These are phyloP conservation scores for Pyrenophora seminiperda DNA, from an alignment of 2,329 filamentous ascomycete genomes.

Conservation along the genomic window DNA sequence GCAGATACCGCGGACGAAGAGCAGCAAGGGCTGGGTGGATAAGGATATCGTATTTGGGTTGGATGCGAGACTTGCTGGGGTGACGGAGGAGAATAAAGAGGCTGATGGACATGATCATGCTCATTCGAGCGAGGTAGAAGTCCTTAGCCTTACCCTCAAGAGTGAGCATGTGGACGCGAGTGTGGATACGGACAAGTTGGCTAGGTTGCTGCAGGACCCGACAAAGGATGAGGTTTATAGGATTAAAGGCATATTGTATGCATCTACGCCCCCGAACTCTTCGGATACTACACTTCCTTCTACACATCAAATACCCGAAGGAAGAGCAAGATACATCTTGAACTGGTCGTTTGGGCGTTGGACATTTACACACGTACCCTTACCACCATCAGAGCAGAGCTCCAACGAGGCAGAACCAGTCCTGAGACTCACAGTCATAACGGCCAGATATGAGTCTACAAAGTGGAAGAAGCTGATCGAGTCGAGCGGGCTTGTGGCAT, in stretches of 20 bases:
- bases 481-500: conserved; percentile 53
- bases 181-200: conserved; percentile 62
- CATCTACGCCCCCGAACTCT: conserved; percentile 53
- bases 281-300: conserved; percentile 47
- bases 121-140: conserved; percentile 87
- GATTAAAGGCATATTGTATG: conserved; percentile 75
- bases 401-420: conserved; percentile 56
- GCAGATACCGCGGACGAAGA: conserved; percentile 79
- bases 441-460: conserved; percentile 72
- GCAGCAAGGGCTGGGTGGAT: conserved; percentile 76
- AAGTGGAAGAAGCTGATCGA: conserved; percentile 80
- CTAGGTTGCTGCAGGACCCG: conserved; percentile 67
- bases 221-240: conserved; percentile 95
- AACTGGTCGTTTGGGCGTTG: conserved; percentile 98
- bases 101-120: conserved; percentile 56
- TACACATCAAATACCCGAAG: conserved; percentile 43
- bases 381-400: conserved; percentile 42
- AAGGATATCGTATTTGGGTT: conserved; percentile 84
- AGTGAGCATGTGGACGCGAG: conserved; percentile 58
- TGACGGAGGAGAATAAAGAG: conserved; percentile 49
- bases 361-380: conserved; percentile 74
- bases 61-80: conserved; percentile 75
- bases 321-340: conserved; percentile 73
- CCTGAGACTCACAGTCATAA: conserved; percentile 75
- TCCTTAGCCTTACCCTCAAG: conserved; percentile 76